Evolutionary conservation across 2,329 filamentous ascomycete genomes (phyloP).

Genomic region (Cercospora nicotianae): DNA sequence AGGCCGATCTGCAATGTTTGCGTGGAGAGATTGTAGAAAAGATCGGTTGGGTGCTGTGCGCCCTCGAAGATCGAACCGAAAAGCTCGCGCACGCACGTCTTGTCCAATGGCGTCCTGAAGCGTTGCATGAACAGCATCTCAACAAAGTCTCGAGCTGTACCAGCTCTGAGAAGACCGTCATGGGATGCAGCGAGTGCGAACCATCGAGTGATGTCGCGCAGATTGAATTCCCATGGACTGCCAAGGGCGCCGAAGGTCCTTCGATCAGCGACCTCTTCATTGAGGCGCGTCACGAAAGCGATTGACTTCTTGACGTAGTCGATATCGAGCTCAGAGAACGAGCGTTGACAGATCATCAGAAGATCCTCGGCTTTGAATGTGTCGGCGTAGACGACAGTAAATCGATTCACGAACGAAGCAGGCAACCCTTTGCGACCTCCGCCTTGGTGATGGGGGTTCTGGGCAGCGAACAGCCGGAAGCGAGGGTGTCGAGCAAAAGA

Average conservation of each 20-base stretch:
- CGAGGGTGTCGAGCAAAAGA: constrained; percentile 85
- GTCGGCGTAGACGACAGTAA: constrained; percentile 96
- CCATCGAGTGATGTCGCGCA: constrained; percentile 89
- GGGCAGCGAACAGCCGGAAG: constrained; percentile 93
- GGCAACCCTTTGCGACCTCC: constrained; percentile 93
- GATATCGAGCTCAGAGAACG: constrained; percentile 65
- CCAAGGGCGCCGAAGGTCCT: constrained; percentile 57
- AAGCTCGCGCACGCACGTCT: constrained; percentile 62
- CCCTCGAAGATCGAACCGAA: constrained; percentile 65
- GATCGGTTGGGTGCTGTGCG: constrained; percentile 50
- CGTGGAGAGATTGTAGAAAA: constrained; percentile 69
- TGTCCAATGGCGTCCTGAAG: constrained; percentile 73
- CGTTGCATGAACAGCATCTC: constrained; percentile 82
- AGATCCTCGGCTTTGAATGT: constrained; percentile 81
- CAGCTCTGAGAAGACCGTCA: constrained; percentile 61
- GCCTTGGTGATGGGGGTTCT: constrained; percentile 96
- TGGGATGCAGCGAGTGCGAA: constrained; percentile 66
- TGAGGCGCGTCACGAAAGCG: constrained; percentile 75
- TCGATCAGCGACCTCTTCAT: constrained; percentile 64
- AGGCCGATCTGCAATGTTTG: constrained; percentile 75
- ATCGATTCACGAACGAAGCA: constrained; percentile 95
- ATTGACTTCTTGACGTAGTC: constrained; percentile 68
- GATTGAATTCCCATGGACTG: constrained; percentile 93
- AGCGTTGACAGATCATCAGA: constrained; percentile 73
- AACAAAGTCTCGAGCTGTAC: constrained; percentile 69